Base-by-base conservation (phyloP, 495 filamentous ascomycete genomes). In the Penicillium cosmopolitanum region DNA sequence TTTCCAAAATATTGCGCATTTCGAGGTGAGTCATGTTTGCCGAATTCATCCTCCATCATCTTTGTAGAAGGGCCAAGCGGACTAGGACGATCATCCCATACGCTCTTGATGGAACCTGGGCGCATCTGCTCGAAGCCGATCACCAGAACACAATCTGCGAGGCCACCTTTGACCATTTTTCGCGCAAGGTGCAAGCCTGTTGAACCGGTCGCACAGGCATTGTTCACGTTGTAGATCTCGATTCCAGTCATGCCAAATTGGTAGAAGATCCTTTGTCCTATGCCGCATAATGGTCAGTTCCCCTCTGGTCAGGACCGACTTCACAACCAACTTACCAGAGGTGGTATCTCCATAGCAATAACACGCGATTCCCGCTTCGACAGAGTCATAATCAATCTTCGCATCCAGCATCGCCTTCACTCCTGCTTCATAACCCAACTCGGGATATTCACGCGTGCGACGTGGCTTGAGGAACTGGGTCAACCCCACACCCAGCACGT, bases 81-180 rank as follows among this genome's bases (percentile, higher is more conserved):
- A 31, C 61, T 64, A 12, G 64, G 64, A 4, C 64, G 57, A 42
- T 66, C 64, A 44, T 66, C 64, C 64, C 64, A 66, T 5, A 66
- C 64, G 42, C 64, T 66, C 36, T 66, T 66, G 35, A 66, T 66
- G 1, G 63, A 66, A 5, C 91, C 91, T 0, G 87, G 85, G 68
- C 84, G 86, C 91, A 96, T 96, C 82, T 93, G 93, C 78, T 96
- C 92, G 64, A 93, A 96, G 12, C 92, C 92, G n/a, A 95, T 81
- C 5, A 95, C 90, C 55, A 96, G 73, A 9, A 91, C 83, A 60
- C 88, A 91, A 68, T 93, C 85, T 3, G 85, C 85, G 11, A 80
- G 84, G 21, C 90, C 90, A 58, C 85, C 75, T 18, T 83, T 71
- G 60, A 94, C 86, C 70, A 91, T 76, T 28, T 83, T 85, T 5